Evolutionary conservation across 2,329 filamentous ascomycete species (phyloP).

Genomic region (Alternaria novae-zelandiae): DNA sequence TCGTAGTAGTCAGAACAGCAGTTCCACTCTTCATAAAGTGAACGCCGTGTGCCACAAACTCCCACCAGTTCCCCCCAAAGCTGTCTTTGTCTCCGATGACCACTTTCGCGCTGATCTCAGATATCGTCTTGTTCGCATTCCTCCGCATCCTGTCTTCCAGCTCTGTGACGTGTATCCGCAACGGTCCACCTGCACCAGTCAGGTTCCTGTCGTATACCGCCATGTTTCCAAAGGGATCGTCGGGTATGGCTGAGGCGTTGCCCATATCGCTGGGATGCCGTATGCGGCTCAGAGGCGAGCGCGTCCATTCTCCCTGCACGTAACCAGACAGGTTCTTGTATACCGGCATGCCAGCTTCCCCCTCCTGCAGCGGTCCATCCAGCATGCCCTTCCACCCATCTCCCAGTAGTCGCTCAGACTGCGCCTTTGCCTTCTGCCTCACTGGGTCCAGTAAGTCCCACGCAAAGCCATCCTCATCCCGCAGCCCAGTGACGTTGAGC

Average conservation of each 20-base stretch:
- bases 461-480: conserved; percentile 73
- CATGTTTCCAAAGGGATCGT: conserved; percentile 67
- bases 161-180: conserved; percentile 72
- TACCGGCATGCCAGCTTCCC: conserved; percentile 57
- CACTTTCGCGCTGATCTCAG: conserved; percentile 73
- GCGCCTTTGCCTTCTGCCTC: conserved; percentile 68
- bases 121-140: conserved; percentile 55
- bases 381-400: conserved; percentile 36
- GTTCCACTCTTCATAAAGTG: conserved; percentile 85
- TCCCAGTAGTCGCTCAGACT: conserved; percentile 52
- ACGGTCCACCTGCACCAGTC: conserved; percentile 70
- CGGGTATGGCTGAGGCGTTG: conserved; percentile 64
- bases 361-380: conserved; percentile 47
- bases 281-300: conserved; percentile 57
- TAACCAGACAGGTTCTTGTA: conserved; percentile 82
- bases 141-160: conserved; percentile 47
- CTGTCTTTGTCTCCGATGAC: conserved; percentile 74
- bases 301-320: conserved; percentile 77
- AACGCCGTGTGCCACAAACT: conserved; percentile 80
- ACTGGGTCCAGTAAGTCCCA: conserved; percentile 77
- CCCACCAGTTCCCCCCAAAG: conserved; percentile 73
- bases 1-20: conserved; percentile 84
- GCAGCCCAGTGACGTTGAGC: conserved; percentile 74
- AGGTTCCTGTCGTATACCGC: conserved; percentile 79
- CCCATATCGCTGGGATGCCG: conserved; percentile 56